A percentile compares a stretch with the other conserved stretches of the same genome.
Evolutionary conservation across 1,284 basidiomycete genomes (phyloP).

Genomic region (Leccinum solheimii): DNA sequence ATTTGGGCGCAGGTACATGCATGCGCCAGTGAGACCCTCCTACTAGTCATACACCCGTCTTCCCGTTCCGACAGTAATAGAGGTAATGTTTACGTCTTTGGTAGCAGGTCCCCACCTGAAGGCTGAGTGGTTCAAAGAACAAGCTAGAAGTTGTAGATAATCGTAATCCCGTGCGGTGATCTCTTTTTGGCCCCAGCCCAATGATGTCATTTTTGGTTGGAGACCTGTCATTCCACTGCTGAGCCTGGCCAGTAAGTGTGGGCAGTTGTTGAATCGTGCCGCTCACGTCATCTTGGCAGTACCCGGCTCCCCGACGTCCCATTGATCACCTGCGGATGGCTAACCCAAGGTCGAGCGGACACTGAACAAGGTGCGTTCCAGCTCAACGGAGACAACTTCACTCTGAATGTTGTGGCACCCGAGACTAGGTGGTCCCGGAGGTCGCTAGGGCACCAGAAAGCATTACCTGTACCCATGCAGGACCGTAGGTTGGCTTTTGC

Average conservation of each 20-base stretch:
- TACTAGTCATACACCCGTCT: neutral
- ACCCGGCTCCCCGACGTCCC: neutral
- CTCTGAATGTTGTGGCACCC: conserved; percentile 19
- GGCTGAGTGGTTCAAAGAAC: conserved; percentile 25
- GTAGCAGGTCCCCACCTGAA: conserved; percentile 27
- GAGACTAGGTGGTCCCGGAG: conserved; percentile 21
- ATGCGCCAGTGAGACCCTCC: conserved; percentile 10
- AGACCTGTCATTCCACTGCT: conserved; percentile 32
- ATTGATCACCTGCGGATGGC: neutral
- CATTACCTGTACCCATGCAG: neutral
- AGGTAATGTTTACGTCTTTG: conserved; percentile 29
- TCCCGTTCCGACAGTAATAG: conserved; percentile 9
- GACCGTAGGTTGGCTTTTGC: conserved; percentile 3
- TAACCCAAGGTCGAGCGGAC: neutral
- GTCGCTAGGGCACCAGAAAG: conserved; percentile 29
- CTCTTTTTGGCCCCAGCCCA: conserved; percentile 28
- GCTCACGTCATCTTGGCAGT: neutral
- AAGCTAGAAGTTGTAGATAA: conserved; percentile 20
- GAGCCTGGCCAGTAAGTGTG: conserved; percentile 33
- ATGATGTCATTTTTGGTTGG: conserved; percentile 26
- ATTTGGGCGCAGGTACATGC: conserved; percentile 32
- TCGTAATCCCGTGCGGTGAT: conserved; percentile 32
- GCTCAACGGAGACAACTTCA: neutral
- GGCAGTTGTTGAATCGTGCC: neutral
- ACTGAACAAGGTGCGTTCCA: neutral